Conservation (phyloP, 306 rosid species). For the Comarum palustre region DNA sequence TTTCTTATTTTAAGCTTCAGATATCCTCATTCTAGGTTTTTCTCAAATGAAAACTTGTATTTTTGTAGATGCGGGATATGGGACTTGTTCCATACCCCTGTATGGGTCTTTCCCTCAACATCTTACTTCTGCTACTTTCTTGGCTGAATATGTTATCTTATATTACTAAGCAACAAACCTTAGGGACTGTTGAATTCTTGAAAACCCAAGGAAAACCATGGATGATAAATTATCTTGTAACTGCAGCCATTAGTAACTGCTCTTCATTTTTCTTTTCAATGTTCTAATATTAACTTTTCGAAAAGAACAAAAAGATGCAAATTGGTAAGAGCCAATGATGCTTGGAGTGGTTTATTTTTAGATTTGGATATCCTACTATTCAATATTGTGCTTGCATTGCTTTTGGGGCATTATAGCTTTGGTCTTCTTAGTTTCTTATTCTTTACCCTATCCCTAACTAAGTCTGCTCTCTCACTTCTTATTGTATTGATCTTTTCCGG, state of each 20-base stretch:
- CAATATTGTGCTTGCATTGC: neutral
- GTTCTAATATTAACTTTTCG: too few species aligned
- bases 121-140: neutral
- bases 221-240: neutral
- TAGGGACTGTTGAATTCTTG: neutral
- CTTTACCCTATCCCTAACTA: neutral
- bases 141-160: neutral
- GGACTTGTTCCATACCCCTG: neutral
- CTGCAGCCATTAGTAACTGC: neutral
- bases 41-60: neutral
- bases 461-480: constrained; percentile 9
- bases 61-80: neutral
- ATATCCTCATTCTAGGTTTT: neutral
- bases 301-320: too few species aligned
- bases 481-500: constrained; percentile 6
- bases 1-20: neutral
- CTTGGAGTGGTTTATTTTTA: neutral
- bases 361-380: neutral
- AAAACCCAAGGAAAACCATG: neutral
- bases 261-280: neutral
- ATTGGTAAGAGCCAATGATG: neutral
- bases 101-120: neutral
- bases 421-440: constrained; percentile 1
- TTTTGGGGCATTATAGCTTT: neutral
- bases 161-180: neutral